These are phyloP conservation scores for Alternaria incomplexa DNA, from an alignment of 2,329 filamentous ascomycete genomes.

Conservation along the genomic window DNA sequence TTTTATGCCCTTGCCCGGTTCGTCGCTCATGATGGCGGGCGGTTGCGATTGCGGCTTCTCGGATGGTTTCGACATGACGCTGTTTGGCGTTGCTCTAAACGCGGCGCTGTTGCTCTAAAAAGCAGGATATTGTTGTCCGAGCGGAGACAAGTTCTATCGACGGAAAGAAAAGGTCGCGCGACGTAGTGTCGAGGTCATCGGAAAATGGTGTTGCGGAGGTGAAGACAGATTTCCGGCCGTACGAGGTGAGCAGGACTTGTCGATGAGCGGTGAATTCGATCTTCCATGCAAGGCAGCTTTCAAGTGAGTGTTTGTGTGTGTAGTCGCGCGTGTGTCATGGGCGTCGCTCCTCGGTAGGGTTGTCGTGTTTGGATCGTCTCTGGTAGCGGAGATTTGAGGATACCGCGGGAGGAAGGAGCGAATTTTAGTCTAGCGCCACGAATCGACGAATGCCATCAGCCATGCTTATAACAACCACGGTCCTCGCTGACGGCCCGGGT, in stretches of 20 bases:
- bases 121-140: not conserved
- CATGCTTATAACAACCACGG: constrained; percentile 7
- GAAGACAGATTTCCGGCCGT: constrained; percentile 20
- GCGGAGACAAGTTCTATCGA: constrained; percentile 23
- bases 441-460: constrained; percentile 8
- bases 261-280: constrained; percentile 22
- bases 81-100: constrained; percentile 10
- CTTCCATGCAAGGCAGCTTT: constrained; percentile 40
- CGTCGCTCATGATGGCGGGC: constrained; percentile 26
- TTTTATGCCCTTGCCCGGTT: constrained; percentile 24
- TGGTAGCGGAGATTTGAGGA: constrained; percentile 30
- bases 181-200: constrained; percentile 40
- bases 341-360: constrained; percentile 25
- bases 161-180: constrained; percentile 23
- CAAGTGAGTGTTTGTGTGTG: not conserved
- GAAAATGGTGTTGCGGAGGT: constrained; percentile 24
- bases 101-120: not conserved
- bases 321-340: constrained; percentile 13
- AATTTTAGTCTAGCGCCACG: constrained; percentile 23
- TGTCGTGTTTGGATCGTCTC: constrained; percentile 10
- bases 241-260: constrained; percentile 15
- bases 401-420: constrained; percentile 26
- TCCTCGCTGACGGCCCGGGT: constrained; percentile 15
- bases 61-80: constrained; percentile 27
- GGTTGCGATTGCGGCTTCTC: constrained; percentile 24